A percentile compares a stretch with the other conserved stretches of the same genome.
phyloP scores from a whole-genome alignment of 305 asterid species.

The Galium porrigens region DNA sequence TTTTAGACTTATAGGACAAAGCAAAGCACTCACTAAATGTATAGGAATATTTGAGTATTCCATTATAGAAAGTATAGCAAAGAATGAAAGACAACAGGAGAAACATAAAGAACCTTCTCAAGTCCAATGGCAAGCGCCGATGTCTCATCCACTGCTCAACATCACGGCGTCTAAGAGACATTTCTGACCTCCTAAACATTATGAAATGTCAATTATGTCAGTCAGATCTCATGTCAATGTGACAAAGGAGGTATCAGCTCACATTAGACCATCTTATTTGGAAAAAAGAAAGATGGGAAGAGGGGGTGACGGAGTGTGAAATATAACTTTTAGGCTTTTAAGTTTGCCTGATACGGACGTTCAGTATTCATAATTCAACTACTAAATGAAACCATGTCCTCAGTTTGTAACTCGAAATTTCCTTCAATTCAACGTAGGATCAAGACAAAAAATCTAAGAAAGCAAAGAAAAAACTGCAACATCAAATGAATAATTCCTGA shows the following conservation, averaged over 20 bases:
- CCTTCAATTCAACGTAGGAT: not conserved
- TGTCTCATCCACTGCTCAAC: slow-evolving; percentile 95
- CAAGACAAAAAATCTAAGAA: not conserved
- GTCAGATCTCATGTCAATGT: not conserved
- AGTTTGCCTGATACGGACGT: not conserved
- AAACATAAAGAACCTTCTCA: slow-evolving; percentile 40
- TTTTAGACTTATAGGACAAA: not conserved
- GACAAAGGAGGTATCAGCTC: not conserved
- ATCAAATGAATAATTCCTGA: not conserved
- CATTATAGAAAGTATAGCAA: not conserved
- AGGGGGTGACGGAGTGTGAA: not conserved
- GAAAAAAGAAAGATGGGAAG: not conserved
- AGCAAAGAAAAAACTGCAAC: not conserved
- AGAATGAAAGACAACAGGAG: not conserved
- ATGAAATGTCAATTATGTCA: not conserved
- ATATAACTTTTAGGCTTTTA: not conserved
- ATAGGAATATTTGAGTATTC: too few species aligned
- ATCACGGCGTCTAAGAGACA: slow-evolving; percentile 74
- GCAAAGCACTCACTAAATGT: not conserved
- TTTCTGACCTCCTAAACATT: slow-evolving; percentile 53
- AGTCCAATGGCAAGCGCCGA: slow-evolving; percentile 58
- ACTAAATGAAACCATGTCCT: not conserved
- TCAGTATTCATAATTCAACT: not conserved
- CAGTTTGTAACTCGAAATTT: not conserved
- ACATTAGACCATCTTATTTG: not conserved